A percentile compares a stretch with the other conserved stretches of the same genome.
Conservation (phyloP, 495 filamentous ascomycete species). For the Penicillium arizonense region DNA sequence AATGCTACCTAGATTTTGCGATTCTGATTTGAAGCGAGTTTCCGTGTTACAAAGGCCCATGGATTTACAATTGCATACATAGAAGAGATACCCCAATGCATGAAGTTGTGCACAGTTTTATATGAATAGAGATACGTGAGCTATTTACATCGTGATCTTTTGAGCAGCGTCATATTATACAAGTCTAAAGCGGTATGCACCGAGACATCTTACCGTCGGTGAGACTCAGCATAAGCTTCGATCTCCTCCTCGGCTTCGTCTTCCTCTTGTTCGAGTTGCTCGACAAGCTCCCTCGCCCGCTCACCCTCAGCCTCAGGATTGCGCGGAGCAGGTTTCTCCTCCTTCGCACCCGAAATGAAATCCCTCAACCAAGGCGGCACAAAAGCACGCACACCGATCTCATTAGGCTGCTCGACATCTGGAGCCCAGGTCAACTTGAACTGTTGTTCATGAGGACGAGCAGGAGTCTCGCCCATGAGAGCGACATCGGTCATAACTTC, state of each 20-base stretch:
- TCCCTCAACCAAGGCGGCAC: constrained; percentile 74
- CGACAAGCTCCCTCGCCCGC: constrained; percentile 37
- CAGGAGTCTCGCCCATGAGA: constrained; percentile 60
- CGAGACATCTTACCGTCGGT: background rate
- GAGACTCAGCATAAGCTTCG: background rate
- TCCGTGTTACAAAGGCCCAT: background rate
- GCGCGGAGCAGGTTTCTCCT: constrained; percentile 20
- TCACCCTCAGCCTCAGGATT: constrained; percentile 26
- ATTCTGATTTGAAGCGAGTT: background rate
- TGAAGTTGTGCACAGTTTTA: background rate
- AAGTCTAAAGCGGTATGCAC: constrained; percentile 6
- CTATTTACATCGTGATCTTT: constrained; percentile 14
- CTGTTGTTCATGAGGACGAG: constrained; percentile 50
- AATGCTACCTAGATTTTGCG: constrained; percentile 6
- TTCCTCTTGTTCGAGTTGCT: constrained; percentile 43
- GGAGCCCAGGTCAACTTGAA: constrained; percentile 52
- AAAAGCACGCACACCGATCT: constrained; percentile 77
- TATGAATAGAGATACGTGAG: constrained; percentile 7
- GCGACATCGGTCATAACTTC: constrained; percentile 82
- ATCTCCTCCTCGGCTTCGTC: constrained; percentile 1
- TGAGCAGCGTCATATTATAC: constrained; percentile 20
- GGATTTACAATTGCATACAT: background rate
- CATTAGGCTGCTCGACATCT: constrained; percentile 32
- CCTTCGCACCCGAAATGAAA: constrained; percentile 33
- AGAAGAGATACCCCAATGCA: constrained; percentile 13